Conservation (phyloP, 2,329 filamentous ascomycete species). For the Neophaeococcomyces aloes region DNA sequence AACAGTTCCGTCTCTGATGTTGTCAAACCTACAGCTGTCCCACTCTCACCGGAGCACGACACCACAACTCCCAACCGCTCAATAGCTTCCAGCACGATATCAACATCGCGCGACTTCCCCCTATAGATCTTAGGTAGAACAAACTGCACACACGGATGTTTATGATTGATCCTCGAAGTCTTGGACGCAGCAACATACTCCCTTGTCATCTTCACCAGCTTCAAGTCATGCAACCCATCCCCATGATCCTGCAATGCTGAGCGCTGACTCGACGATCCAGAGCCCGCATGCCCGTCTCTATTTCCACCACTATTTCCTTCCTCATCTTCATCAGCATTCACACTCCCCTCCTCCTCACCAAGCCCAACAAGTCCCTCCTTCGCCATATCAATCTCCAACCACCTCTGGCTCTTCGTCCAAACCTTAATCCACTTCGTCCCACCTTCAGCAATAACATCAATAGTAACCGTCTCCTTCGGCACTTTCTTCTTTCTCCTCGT, state of each 20-base stretch:
- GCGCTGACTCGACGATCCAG: constrained; percentile 17
- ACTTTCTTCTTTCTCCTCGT: constrained; percentile 18
- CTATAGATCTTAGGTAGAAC: constrained; percentile 50
- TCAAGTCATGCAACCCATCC: constrained; percentile 41
- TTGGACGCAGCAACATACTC: constrained; percentile 47
- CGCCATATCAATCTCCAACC: constrained; percentile 57
- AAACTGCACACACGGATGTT: constrained; percentile 48
- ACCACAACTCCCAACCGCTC: constrained; percentile 1
- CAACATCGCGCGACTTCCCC: constrained; percentile 43
- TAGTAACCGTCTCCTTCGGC: constrained; percentile 41
- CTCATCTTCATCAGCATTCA: not conserved
- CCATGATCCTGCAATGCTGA: constrained; percentile 28
- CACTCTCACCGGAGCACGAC: not conserved
- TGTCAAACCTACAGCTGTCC: not conserved
- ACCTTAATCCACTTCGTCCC: constrained; percentile 60
- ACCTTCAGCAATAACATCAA: constrained; percentile 55
- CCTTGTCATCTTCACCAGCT: constrained; percentile 50
- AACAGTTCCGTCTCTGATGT: not conserved
- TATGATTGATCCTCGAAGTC: constrained; percentile 47
- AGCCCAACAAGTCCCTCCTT: constrained; percentile 51
- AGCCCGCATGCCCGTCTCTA: constrained; percentile 14
- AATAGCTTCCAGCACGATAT: constrained; percentile 46
- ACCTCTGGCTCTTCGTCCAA: constrained; percentile 52
- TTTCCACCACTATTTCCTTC: too few relatives aligned
- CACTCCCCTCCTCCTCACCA: constrained; percentile 28